Evolutionary conservation across 257 asterid species (phyloP).

Genomic region (Pogostemon cablin): DNA sequence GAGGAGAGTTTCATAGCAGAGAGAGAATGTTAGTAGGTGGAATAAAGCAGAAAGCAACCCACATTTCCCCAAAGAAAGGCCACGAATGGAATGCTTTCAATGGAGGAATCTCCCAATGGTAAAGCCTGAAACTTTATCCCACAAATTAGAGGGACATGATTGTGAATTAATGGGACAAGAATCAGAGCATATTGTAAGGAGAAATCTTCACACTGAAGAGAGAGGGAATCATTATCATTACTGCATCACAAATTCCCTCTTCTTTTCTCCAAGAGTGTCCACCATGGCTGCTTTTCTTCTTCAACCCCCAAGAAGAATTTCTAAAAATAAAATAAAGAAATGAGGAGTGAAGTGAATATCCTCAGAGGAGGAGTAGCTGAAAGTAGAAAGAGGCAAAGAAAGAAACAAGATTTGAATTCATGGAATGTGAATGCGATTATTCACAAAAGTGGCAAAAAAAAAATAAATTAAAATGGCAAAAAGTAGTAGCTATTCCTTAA

Average conservation of each 20-base stretch:
- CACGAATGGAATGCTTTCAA: constrained; percentile 20
- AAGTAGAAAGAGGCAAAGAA: constrained; percentile 18
- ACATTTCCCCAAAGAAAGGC: constrained; percentile 34
- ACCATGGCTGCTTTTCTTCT: background rate
- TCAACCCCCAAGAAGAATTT: constrained; percentile 21
- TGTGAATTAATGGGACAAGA: constrained; percentile 28
- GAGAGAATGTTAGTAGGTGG: constrained; percentile 4
- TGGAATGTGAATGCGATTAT: background rate
- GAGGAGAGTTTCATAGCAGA: background rate
- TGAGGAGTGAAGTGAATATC: background rate
- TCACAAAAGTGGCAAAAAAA: background rate
- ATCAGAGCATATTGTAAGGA: constrained; percentile 24
- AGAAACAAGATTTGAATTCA: background rate
- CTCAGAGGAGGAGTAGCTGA: background rate
- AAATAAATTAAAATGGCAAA: too few species aligned
- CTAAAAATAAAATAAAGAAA: background rate
- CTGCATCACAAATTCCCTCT: constrained; percentile 40
- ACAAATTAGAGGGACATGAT: constrained; percentile 27
- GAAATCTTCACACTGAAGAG: constrained; percentile 55
- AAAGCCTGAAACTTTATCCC: constrained; percentile 36
- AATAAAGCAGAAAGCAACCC: constrained; percentile 40
- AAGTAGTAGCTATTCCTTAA: too few species aligned
- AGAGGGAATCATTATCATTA: constrained; percentile 39
- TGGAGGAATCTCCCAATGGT: constrained; percentile 39
- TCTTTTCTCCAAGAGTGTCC: constrained; percentile 33